Evolutionary conservation across 2,329 filamentous ascomycete species (phyloP).

Genomic region (Trichophaea hybrida): DNA sequence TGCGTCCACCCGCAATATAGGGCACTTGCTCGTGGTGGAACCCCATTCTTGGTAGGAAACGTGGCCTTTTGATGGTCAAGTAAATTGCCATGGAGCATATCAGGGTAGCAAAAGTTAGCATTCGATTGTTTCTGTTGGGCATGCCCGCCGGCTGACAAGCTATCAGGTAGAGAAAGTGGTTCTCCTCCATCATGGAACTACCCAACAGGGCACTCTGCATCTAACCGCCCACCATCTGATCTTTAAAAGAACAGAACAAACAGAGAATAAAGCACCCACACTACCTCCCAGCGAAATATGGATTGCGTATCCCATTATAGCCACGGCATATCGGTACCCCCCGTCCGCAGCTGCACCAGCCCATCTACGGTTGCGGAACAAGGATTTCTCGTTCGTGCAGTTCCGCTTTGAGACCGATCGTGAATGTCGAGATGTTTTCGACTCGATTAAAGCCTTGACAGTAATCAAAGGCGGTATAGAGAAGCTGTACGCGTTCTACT

Average conservation of each 20-base stretch:
- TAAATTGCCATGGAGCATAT: slow-evolving; percentile 24
- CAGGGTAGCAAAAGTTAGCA: slow-evolving; percentile 25
- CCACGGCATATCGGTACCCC: slow-evolving; percentile 49
- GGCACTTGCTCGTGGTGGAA: background rate
- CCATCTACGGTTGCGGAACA: slow-evolving; percentile 72
- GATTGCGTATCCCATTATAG: slow-evolving; percentile 90
- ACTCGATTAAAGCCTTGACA: slow-evolving; percentile 66
- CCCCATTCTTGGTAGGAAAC: background rate
- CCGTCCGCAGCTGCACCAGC: slow-evolving; percentile 34
- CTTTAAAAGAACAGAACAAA: slow-evolving; percentile 27
- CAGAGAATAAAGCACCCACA: slow-evolving; percentile 10
- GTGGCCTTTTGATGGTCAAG: background rate
- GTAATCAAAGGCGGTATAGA: slow-evolving; percentile 56
- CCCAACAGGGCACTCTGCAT: slow-evolving; percentile 43
- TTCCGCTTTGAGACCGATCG: slow-evolving; percentile 70
- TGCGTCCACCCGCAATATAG: background rate
- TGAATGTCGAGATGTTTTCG: slow-evolving; percentile 69
- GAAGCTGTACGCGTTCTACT: slow-evolving; percentile 80
- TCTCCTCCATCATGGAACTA: slow-evolving; percentile 45
- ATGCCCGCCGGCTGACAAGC: slow-evolving; percentile 3
- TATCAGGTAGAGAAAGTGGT: slow-evolving; percentile 46
- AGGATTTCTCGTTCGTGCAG: slow-evolving; percentile 86
- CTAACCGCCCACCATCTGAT: slow-evolving; percentile 49
- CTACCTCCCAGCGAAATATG: slow-evolving; percentile 54
- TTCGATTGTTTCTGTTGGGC: background rate